Conservation (phyloP, 2,329 filamentous ascomycete genomes). For the Colletotrichum sp. region DNA sequence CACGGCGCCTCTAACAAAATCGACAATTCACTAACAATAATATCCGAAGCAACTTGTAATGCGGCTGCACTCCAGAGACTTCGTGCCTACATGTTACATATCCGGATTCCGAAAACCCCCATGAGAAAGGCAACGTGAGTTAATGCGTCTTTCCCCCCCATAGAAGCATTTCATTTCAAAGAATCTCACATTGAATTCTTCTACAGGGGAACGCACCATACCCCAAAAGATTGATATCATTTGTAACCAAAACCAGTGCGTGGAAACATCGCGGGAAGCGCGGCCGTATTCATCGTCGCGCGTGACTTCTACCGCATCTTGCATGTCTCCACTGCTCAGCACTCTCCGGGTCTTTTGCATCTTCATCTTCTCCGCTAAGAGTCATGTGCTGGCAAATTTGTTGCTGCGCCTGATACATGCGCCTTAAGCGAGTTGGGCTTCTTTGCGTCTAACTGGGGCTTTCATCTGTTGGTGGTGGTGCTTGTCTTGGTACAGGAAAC, state of each 20-base stretch:
- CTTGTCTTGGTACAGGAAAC: not conserved
- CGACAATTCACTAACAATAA: not conserved
- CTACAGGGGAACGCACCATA: not conserved
- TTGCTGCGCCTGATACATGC: not conserved
- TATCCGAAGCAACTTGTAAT: not conserved
- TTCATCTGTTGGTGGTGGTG: not conserved
- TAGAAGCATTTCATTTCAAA: not conserved
- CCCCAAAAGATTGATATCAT: not conserved
- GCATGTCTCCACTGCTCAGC: not conserved
- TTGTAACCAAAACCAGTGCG: not conserved
- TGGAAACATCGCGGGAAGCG: not conserved
- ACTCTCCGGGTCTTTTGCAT: not conserved
- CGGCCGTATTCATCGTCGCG: not conserved
- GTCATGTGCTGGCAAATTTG: not conserved
- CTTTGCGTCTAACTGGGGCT: not conserved
- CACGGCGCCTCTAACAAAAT: not conserved
- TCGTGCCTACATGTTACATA: not conserved
- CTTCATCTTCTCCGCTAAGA: not conserved
- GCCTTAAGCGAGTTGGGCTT: not conserved
- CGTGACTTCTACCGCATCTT: not conserved
- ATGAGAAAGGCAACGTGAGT: not conserved
- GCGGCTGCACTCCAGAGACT: not conserved
- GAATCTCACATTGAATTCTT: not conserved
- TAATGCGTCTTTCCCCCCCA: not conserved
- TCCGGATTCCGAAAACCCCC: not conserved